phyloP scores from a whole-genome alignment of 1,284 basidiomycete genomes.

The Wallemia ichthyophaga region DNA sequence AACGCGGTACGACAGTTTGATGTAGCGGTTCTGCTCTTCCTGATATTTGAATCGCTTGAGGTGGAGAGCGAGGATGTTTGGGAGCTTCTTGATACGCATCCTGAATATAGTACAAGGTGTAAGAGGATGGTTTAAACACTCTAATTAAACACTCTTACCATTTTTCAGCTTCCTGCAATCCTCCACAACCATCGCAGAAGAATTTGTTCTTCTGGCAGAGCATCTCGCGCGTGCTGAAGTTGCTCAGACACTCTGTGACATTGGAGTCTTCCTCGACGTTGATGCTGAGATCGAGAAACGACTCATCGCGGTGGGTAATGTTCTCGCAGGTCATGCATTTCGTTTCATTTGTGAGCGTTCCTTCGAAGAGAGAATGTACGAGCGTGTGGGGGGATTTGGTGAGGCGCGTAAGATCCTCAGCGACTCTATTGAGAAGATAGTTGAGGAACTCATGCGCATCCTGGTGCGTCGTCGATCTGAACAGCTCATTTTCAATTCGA shows the following conservation, averaged over 20 bases:
- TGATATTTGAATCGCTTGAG: constrained; percentile 96
- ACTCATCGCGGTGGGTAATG: constrained; percentile 81
- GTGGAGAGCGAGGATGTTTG: constrained; percentile 77
- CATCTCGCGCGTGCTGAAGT: constrained; percentile 95
- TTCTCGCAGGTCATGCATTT: constrained; percentile 90
- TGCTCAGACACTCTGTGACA: constrained; percentile 72
- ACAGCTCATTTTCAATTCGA: constrained; percentile 58
- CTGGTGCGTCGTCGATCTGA: constrained; percentile 62
- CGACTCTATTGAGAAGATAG: constrained; percentile 68
- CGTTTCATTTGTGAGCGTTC: constrained; percentile 79
- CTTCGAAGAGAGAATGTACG: constrained; percentile 76
- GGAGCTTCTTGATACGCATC: constrained; percentile 91
- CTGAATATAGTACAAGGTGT: constrained; percentile 22
- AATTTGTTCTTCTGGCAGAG: constrained; percentile 93
- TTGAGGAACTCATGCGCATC: constrained; percentile 95
- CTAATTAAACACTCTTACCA: constrained; percentile 26
- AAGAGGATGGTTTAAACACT: constrained; percentile 1
- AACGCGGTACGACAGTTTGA: constrained; percentile 84
- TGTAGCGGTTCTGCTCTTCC: constrained; percentile 55
- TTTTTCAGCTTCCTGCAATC: constrained; percentile 90
- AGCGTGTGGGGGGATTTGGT: constrained; percentile 28
- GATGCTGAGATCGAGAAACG: constrained; percentile 84
- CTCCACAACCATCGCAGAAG: constrained; percentile 88
- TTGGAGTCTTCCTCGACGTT: constrained; percentile 94
- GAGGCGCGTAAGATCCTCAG: constrained; percentile 37